Percentiles rank a stretch among this genome's conserved stretches.
phyloP scores from a whole-genome alignment of 140 eudicot species.

The Anethum foeniculum region DNA sequence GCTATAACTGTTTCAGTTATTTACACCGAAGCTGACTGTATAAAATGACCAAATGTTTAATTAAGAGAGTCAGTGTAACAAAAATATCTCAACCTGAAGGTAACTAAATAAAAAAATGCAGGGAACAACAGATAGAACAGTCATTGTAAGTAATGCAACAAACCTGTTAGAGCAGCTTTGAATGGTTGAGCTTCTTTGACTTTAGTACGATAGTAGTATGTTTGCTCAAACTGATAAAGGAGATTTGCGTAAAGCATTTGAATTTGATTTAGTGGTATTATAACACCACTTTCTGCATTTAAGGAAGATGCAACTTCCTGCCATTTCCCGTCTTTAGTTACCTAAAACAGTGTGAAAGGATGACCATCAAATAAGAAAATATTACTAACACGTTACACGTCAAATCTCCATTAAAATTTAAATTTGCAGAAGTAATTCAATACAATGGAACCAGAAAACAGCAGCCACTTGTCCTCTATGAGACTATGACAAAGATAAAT shows the following conservation, averaged over 20 bases:
- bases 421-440: not conserved
- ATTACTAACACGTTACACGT: not conserved
- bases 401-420: not conserved
- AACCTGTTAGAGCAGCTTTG: slow-evolving; percentile 15
- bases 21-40: not conserved
- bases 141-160: not conserved
- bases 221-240: slow-evolving; percentile 48
- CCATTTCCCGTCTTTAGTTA: slow-evolving; percentile 54
- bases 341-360: slow-evolving; percentile 30
- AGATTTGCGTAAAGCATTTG: slow-evolving; percentile 40
- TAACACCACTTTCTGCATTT: slow-evolving; percentile 12
- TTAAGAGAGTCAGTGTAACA: not conserved
- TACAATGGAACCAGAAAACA: not conserved
- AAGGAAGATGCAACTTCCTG: slow-evolving; percentile 36
- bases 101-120: not conserved
- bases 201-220: slow-evolving; percentile 29
- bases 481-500: not conserved
- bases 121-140: not conserved
- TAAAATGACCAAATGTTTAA: not conserved
- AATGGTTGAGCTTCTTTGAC: slow-evolving; percentile 12
- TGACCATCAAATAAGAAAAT: not conserved
- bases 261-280: slow-evolving; percentile 30
- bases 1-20: not conserved
- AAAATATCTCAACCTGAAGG: not conserved
- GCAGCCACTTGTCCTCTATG: not conserved